These are phyloP conservation scores for Paecilomyces variotii DNA, from an alignment of 2,329 filamentous ascomycete genomes.

Conservation along the genomic window DNA sequence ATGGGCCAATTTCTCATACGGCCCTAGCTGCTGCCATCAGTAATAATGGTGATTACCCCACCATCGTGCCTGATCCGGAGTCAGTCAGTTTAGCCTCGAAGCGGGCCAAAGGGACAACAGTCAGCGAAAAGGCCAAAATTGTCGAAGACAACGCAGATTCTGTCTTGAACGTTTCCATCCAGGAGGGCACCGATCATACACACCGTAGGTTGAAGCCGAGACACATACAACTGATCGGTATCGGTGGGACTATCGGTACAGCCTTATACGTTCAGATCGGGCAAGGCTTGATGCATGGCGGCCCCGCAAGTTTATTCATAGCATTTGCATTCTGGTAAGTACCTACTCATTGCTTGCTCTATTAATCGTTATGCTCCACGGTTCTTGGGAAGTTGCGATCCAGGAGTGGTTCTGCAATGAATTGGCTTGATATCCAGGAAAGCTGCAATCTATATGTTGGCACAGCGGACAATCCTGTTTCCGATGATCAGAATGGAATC, in stretches of 20 bases:
- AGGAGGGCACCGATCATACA: constrained; percentile 23
- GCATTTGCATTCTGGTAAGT: constrained; percentile 41
- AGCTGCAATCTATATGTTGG: neutral
- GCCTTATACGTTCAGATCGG: constrained; percentile 38
- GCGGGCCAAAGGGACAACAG: constrained; percentile 3
- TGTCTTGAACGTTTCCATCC: constrained; percentile 16
- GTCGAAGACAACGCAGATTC: constrained; percentile 13
- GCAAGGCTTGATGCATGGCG: constrained; percentile 30
- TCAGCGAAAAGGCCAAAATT: constrained; percentile 11
- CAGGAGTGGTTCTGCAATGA: neutral
- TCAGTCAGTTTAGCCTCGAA: constrained; percentile 7
- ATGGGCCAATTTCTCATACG: neutral
- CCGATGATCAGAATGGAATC: neutral
- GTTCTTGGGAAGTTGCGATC: constrained; percentile 1
- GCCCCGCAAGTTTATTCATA: constrained; percentile 37
- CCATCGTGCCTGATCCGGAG: constrained; percentile 7
- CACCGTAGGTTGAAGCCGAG: constrained; percentile 36
- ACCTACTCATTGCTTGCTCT: neutral
- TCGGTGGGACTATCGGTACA: constrained; percentile 40
- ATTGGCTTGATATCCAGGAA: neutral
- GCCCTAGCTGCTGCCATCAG: constrained; percentile 6
- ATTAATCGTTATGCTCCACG: neutral
- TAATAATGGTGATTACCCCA: constrained; percentile 8
- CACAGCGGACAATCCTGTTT: neutral
- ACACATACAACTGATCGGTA: constrained; percentile 41